A percentile compares a stretch with the other conserved stretches of the same genome.
These are phyloP conservation scores for Botrytis squamosa DNA, from an alignment of 2,329 filamentous ascomycete species.

Conservation along the genomic window DNA sequence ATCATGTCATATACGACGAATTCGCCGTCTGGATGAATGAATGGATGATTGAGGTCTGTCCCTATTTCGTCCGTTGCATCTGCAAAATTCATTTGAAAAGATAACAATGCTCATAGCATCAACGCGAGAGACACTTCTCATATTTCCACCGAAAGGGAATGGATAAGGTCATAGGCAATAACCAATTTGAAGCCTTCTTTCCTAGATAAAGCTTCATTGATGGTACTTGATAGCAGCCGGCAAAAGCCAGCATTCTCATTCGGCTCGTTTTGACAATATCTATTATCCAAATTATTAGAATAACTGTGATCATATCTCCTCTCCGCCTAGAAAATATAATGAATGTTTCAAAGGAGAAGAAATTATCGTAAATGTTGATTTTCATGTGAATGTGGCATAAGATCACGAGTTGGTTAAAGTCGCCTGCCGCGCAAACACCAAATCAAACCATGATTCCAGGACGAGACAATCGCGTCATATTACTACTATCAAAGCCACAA, in stretches of 20 bases:
- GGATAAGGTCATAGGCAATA: neutral
- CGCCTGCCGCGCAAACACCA: constrained; percentile 14
- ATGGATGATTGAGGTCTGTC: neutral
- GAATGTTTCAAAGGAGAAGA: neutral
- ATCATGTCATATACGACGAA: neutral
- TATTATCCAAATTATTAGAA: neutral
- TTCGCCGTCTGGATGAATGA: neutral
- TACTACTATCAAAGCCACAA: neutral
- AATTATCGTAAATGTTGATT: neutral
- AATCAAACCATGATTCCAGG: neutral
- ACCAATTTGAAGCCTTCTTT: neutral
- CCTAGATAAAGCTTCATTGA: neutral
- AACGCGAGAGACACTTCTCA: neutral
- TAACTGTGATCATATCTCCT: neutral
- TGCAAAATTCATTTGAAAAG: neutral
- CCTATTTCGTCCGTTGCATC: neutral
- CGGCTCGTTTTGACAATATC: neutral
- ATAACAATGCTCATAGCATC: neutral
- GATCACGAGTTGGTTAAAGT: constrained; percentile 15
- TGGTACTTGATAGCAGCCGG: neutral
- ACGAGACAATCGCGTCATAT: constrained; percentile 8
- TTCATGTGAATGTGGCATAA: neutral
- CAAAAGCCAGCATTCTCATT: neutral
- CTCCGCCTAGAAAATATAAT: neutral
- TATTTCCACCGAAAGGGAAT: neutral